Evolutionary conservation across 2,329 filamentous ascomycete genomes (phyloP), one percentile per base, ranked within the genome.

Genomic region (Diaporthe citrichinensis): DNA sequence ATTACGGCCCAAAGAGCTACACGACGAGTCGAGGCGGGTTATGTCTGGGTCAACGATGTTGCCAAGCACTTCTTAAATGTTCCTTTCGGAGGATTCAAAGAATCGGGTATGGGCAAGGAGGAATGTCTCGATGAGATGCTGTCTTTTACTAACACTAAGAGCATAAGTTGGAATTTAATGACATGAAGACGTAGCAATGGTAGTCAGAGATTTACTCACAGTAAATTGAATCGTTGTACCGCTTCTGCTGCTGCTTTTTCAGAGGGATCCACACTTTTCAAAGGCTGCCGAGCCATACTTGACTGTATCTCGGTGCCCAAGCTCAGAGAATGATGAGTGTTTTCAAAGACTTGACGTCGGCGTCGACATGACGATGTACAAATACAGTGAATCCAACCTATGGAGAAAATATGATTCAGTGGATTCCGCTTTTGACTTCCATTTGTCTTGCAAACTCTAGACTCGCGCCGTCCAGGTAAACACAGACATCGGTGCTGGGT

Each of bases 21-120:
- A 31, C 28, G 28, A 9, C 53, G 41, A 20, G 20, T 72, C 7
- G 49, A 72, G 44, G 49, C 55, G 4, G 55, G 55, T 12, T 58
- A 20, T 20, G 53, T 72, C 39, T 72, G 71, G 55, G 53, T 72
- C 25, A 72, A 72, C 23, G 39, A 53, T 28, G 55, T 53, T 36
- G 25, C 39, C 31, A 72, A 59, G 15, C 53, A 57, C n/a, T 57
- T 58, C 57, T 34, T 58, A 8, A 46, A 44, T 5, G 57, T 72
- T 10, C 55, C 55, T n/a, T 72, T 72, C 15, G 71, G 53, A 20
- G 55, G 71, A 0, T 28, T 49, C 57, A 62, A 72, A 14, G 36
- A 62, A 34, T 72, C 71, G 10, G 71, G 71, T 36, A 49, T 72
- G 15, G 71, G 53, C 39, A 72, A 28, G 57, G 71, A 72, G 25